A percentile compares a stretch with the other conserved stretches of the same genome.
Evolutionary conservation across 495 filamentous ascomycete genomes (phyloP).

Genomic region (Antarctomyces pellizariae): DNA sequence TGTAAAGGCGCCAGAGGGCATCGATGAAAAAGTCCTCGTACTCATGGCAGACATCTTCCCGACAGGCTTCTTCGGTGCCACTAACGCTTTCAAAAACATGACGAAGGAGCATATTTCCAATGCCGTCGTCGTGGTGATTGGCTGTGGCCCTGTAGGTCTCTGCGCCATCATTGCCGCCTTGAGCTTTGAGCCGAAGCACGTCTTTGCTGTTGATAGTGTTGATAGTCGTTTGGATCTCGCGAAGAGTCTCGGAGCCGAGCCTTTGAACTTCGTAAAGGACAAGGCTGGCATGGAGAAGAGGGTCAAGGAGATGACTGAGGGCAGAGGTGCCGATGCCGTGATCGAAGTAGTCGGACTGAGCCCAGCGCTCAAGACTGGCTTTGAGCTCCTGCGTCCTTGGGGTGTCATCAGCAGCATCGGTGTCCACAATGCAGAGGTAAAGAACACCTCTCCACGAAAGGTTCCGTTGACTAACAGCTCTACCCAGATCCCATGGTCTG

Average conservation of each 20-base stretch:
- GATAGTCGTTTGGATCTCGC: conserved; percentile 58
- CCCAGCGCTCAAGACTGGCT: conserved; percentile 59
- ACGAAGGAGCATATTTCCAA: conserved; percentile 36
- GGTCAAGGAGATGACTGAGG: conserved; percentile 55
- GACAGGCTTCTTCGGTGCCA: conserved; percentile 78
- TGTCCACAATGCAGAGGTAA: conserved; percentile 72
- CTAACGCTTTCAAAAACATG: conserved; percentile 52
- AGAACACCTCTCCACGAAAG: neutral
- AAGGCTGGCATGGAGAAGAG: conserved; percentile 41
- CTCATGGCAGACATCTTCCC: conserved; percentile 77
- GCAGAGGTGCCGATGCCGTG: conserved; percentile 72
- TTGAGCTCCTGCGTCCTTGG: conserved; percentile 71
- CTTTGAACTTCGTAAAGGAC: conserved; percentile 57
- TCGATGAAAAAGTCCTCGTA: conserved; percentile 58
- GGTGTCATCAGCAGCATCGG: conserved; percentile 75
- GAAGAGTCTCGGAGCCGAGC: conserved; percentile 56
- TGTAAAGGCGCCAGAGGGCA: conserved; percentile 48
- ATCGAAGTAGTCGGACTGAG: conserved; percentile 83
- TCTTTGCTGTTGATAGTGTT: conserved; percentile 74
- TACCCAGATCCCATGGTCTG: conserved; percentile 57
- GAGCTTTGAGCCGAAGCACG: conserved; percentile 54
- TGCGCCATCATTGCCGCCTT: conserved; percentile 71
- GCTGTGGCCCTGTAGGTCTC: conserved; percentile 74
- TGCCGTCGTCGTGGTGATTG: conserved; percentile 58
- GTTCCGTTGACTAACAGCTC: conserved; percentile 8